phyloP scores from a whole-genome alignment of 2,329 filamentous ascomycete species.

The Claviceps monticola region DNA sequence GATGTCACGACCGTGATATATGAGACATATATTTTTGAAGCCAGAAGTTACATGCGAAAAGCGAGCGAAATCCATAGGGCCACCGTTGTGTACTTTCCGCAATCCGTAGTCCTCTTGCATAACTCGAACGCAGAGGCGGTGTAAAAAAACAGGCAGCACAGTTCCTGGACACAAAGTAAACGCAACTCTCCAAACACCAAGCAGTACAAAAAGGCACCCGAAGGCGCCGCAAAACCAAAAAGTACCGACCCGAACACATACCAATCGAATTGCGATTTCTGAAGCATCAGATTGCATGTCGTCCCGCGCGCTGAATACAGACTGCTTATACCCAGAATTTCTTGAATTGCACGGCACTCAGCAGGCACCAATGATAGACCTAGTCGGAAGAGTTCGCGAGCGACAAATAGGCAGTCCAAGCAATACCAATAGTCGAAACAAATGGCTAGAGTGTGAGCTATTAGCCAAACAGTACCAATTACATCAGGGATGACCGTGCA shows the following conservation, averaged over 20 bases:
- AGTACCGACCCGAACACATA: not conserved
- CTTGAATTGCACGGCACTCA: not conserved
- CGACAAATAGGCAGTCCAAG: conserved; percentile 94
- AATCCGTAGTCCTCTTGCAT: no score
- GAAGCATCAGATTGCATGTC: not conserved
- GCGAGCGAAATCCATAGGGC: no score
- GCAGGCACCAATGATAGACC: not conserved
- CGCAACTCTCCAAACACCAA: conserved; percentile 6
- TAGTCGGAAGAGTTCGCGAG: conserved; percentile 80
- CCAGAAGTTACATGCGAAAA: no score
- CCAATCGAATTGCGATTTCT: no score
- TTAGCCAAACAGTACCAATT: not conserved
- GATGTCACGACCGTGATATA: no score
- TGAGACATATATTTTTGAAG: no score
- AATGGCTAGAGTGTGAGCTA: conserved; percentile 53
- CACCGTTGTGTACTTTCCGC: no score
- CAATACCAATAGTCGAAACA: conserved; percentile 88
- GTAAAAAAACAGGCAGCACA: not conserved
- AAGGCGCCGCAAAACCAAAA: not conserved
- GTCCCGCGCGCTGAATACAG: not conserved
- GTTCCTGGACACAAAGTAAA: not conserved
- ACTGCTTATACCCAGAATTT: not conserved
- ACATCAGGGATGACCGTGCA: conserved; percentile 10
- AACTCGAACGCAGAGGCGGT: no score
- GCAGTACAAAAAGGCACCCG: conserved; percentile 2